These are phyloP conservation scores for Ramalina peruviana DNA, from an alignment of 495 filamentous ascomycete genomes.

Conservation along the genomic window DNA sequence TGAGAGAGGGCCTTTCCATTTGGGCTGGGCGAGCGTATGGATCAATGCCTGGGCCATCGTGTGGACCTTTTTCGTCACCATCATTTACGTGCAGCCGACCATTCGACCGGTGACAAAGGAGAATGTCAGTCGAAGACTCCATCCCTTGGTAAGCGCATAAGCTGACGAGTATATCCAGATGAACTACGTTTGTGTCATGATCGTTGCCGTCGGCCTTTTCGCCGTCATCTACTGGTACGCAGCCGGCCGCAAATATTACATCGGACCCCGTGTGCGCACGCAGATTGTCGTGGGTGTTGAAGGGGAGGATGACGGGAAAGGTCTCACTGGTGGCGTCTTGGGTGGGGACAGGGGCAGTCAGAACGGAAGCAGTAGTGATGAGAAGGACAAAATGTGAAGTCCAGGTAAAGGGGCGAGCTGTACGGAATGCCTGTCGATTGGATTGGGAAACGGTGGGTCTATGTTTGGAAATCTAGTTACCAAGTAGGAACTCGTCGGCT, in stretches of 20 bases:
- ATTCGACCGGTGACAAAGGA: constrained; percentile 34
- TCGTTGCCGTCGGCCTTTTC: constrained; percentile 32
- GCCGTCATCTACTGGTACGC: constrained; percentile 37
- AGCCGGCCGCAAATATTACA: constrained; percentile 34
- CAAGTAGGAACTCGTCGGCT: too few relatives aligned
- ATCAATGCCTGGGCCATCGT: constrained; percentile 40
- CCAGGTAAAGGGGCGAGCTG: too few relatives aligned
- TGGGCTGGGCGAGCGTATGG: constrained; percentile 31
- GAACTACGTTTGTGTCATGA: constrained; percentile 33
- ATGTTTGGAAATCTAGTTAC: too few relatives aligned
- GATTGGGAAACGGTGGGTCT: too few relatives aligned
- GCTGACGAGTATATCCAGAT: constrained; percentile 16
- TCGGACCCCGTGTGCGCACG: constrained; percentile 34
- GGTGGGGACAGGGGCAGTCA: background rate
- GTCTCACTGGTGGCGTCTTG: background rate
- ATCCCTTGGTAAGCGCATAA: background rate
- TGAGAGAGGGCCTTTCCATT: constrained; percentile 45
- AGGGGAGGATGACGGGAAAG: background rate
- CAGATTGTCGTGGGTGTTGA: constrained; percentile 15
- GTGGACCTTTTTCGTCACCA: constrained; percentile 46
- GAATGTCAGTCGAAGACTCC: constrained; percentile 17
- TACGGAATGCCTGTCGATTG: too few relatives aligned
- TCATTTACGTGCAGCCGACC: constrained; percentile 50
- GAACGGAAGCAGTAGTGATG: too few relatives aligned
- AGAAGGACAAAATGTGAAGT: too few relatives aligned